These are phyloP conservation scores for Sclerotinia nivalis DNA, from an alignment of 2,329 filamentous ascomycete genomes.

Conservation along the genomic window DNA sequence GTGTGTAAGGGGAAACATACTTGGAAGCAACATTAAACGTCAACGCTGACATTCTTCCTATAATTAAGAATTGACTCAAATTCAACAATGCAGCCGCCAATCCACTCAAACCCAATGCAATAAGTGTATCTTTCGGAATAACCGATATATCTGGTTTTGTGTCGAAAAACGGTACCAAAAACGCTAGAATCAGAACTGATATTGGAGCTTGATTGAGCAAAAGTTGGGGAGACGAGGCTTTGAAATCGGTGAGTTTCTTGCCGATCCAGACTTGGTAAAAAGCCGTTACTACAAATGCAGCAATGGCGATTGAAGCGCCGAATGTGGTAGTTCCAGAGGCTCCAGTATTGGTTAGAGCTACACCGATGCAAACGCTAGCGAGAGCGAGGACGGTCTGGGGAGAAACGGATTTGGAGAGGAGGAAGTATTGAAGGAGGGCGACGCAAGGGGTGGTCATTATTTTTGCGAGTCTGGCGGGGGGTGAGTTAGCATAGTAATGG, in stretches of 20 bases:
- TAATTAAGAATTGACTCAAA: conserved; percentile 46
- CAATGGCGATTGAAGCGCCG: conserved; percentile 46
- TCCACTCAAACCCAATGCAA: conserved; percentile 45
- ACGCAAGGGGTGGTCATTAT: conserved; percentile 51
- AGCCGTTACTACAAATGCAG: conserved; percentile 48
- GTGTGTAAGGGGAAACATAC: conserved; percentile 27
- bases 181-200: conserved; percentile 47
- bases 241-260: conserved; percentile 50
- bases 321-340: conserved; percentile 44
- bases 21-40: conserved; percentile 41
- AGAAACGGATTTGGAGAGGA: conserved; percentile 47
- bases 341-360: conserved; percentile 47
- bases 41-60: conserved; percentile 39
- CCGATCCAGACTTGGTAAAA: conserved; percentile 52
- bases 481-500: not conserved
- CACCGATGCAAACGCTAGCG: conserved; percentile 47
- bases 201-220: conserved; percentile 50
- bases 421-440: conserved; percentile 48
- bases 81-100: conserved; percentile 45
- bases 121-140: conserved; percentile 45
- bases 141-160: conserved; percentile 36
- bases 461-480: conserved; percentile 44
- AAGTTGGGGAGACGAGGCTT: conserved; percentile 47
- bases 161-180: conserved; percentile 48
- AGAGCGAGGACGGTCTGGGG: conserved; percentile 46